Evolutionary conservation across 73 alveolate genomes (phyloP).

Genomic region (Tetrahymena thermophila): DNA sequence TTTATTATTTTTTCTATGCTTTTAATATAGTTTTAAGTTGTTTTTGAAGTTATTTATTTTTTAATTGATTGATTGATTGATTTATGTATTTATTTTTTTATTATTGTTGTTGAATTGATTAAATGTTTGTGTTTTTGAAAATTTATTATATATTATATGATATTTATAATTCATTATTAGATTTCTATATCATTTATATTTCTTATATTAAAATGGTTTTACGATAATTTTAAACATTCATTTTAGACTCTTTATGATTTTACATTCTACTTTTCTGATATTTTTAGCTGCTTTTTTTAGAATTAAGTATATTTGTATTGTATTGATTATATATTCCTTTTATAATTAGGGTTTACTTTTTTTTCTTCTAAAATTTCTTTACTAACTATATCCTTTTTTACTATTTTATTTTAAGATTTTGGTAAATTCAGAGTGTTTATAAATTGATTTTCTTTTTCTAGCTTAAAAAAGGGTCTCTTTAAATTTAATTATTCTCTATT

Average conservation of each 20-base stretch:
- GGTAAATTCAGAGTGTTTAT: neutral
- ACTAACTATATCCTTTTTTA: neutral
- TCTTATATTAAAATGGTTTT: no score
- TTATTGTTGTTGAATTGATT: no score
- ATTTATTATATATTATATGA: no score
- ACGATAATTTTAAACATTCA: neutral
- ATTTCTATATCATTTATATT: neutral
- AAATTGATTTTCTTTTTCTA: neutral
- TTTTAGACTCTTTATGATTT: no score
- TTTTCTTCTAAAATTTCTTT: neutral
- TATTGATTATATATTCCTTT: neutral
- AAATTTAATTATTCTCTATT: neutral
- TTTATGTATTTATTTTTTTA: no score
- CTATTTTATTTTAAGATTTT: neutral
- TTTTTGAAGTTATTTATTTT: no score
- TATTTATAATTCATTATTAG: neutral
- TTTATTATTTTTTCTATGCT: no score
- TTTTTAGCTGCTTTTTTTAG: no score
- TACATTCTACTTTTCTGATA: neutral
- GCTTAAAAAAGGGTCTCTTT: neutral
- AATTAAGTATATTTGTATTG: neutral
- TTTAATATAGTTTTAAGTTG: no score
- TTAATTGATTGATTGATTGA: no score
- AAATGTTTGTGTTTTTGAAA: no score
- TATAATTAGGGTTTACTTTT: neutral